These are phyloP conservation scores for Ochetophila trinervis DNA, from an alignment of 306 rosid species.

Conservation along the genomic window DNA sequence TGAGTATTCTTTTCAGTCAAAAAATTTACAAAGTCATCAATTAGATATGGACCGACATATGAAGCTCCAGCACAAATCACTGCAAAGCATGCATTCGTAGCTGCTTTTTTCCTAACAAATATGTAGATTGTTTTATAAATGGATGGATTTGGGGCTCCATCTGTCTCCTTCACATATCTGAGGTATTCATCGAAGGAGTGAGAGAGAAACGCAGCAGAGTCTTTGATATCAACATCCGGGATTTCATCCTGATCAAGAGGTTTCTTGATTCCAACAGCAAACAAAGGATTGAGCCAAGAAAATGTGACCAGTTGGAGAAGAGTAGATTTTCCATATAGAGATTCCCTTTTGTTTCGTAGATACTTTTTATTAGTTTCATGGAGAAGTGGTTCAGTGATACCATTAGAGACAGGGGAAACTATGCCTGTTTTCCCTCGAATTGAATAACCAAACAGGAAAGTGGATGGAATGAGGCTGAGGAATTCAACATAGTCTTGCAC, in stretches of 20 bases:
- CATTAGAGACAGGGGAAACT: conserved; percentile 25
- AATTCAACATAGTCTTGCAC: conserved; percentile 51
- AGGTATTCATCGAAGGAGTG: conserved; percentile 53
- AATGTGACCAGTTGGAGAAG: conserved; percentile 65
- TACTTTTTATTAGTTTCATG: conserved; percentile 25
- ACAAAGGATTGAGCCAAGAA: conserved; percentile 93
- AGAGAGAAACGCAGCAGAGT: conserved; percentile 64
- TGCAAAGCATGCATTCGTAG: conserved; percentile 68
- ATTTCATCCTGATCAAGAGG: conserved; percentile 63
- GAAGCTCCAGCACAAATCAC: conserved; percentile 67
- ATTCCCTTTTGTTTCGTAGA: conserved; percentile 31
- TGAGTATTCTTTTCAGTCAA: conserved; percentile 45
- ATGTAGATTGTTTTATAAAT: conserved; percentile 62
- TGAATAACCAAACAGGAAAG: conserved; percentile 53
- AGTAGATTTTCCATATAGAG: conserved; percentile 66
- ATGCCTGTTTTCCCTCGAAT: conserved; percentile 62
- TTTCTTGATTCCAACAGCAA: conserved; percentile 61
- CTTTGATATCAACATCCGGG: conserved; percentile 62
- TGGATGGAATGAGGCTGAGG: conserved; percentile 49
- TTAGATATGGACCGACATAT: conserved; percentile 91
- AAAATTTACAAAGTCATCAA: conserved; percentile 74
- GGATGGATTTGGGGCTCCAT: conserved; percentile 55
- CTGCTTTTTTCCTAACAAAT: conserved; percentile 76
- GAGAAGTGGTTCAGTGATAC: conserved; percentile 63
- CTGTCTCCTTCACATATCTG: conserved; percentile 49